Evolutionary conservation across 1,284 basidiomycete species (phyloP).

Genomic region (Boletus semigastroideus): DNA sequence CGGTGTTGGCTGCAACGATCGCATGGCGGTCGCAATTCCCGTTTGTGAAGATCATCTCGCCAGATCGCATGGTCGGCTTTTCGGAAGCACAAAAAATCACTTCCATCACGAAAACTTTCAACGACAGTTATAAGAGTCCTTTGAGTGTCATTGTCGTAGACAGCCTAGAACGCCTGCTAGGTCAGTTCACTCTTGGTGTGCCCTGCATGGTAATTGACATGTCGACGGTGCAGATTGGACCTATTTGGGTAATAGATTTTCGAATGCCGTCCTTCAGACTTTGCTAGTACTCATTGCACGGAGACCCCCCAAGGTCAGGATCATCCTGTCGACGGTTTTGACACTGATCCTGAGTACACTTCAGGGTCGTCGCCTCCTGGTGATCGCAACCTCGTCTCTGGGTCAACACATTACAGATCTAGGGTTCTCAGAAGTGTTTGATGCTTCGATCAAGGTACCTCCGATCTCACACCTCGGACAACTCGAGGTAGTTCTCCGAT

Average conservation of each 20-base stretch:
- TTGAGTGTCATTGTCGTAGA: conserved; percentile 97
- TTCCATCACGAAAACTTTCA: conserved; percentile 92
- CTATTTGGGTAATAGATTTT: conserved; percentile 96
- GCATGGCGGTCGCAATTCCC: conserved; percentile 93
- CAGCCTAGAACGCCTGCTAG: conserved; percentile 85
- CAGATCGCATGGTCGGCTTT: conserved; percentile 97
- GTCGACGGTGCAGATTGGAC: conserved; percentile 75
- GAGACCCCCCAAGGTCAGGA: conserved; percentile 85
- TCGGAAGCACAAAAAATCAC: conserved; percentile 90
- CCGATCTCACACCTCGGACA: conserved; percentile 75
- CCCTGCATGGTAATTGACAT: not conserved
- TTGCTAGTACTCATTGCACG: conserved; percentile 88
- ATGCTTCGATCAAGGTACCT: conserved; percentile 85
- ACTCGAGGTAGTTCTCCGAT: conserved; percentile 79
- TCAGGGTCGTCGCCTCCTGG: conserved; percentile 86
- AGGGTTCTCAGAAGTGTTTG: conserved; percentile 87
- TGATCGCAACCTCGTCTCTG: conserved; percentile 92
- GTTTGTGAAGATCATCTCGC: conserved; percentile 97
- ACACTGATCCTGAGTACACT: conserved; percentile 8
- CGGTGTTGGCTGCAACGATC: conserved; percentile 93
- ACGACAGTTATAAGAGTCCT: conserved; percentile 97
- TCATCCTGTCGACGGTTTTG: not conserved
- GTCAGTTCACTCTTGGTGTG: conserved; percentile 41
- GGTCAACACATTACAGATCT: conserved; percentile 88
- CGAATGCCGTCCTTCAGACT: conserved; percentile 91